Evolutionary conservation across 163 green algal species (phyloP), one percentile per base, ranked within the genome.

Genomic region (Volvox carteri): DNA sequence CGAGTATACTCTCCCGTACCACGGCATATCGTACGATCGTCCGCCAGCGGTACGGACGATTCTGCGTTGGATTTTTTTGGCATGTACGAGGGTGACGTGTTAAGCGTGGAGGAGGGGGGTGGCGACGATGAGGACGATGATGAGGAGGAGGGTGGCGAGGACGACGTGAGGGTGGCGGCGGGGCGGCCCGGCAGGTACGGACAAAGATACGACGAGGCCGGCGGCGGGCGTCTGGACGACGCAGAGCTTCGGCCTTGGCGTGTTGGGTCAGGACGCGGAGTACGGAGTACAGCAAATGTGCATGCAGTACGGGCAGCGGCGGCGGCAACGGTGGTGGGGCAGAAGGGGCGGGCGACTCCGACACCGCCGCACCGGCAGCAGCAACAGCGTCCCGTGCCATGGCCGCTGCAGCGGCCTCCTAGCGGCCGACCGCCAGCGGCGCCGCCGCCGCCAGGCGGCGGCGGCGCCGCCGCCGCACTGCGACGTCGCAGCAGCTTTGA

Each of bases 41-140:
- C 75, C 14, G n/a, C 25, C 30, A 84, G 75, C n/a, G 75, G 30
- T 19, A 60, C 48, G 18, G 80, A 58, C 23, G 83, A 88, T 28
- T 60, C 67, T 3, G 83, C 35, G 12, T 62, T 88, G 4, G 68
- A 83, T 11, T 81, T 81, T 70, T 74, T 88, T 12, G 83, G 83
- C 5, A 5, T 48, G 6, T 88, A 88, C 70, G 83, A 81, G 50
- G 83, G 70, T 7, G 67, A 88, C 50, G 68, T 14, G 4, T 5
- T 48, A 25, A 88, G 68, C 8, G 50, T 30, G 16, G 83, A 74
- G 35, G 83, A 81, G 4, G 67, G 77, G 50, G 83, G n/a, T 21
- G 67, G 12, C 0, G 81, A 9, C 44, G 81, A 48, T 18, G 83
- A 60, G 35, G 68, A 81, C 21, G 83, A 44, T 2, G 83, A 67